Base-by-base conservation (phyloP, 345 rosid genomes). In the Populus davidiana region DNA sequence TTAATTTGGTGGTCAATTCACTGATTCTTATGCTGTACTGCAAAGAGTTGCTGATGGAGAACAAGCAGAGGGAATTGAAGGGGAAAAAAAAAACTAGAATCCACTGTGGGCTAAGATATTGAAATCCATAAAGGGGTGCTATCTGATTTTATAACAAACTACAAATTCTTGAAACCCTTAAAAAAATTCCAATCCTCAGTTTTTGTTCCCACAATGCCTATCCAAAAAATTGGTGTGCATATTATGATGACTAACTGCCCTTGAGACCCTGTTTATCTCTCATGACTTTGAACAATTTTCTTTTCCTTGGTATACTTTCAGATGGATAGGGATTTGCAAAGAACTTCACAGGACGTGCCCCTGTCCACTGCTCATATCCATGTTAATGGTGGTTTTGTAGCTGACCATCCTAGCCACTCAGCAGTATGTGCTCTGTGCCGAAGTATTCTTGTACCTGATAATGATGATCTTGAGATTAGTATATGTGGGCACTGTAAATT, bases 401-500 rank as follows among this genome's bases (percentile, higher is more conserved):
- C 21, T 59, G 88, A 79, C 21, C 79, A 82, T 71, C 63, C 87
- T 56, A 68, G 25, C 68, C 84, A 77, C 67, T 81, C 86, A 3
- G 78, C 86, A 52, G 67, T 82, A 33, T 94, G 98, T 85, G 75
- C 88, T 67, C 56, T 89, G 7, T 94, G 98, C 80, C 85, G 83
- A 77, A 81, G 86, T 87, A 80, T 68, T 44, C 80, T 87, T 73
- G 76, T 81, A 61, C 81, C 92, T 73, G 88, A 87, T 63, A 84
- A 78, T 63, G 90, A 91, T 47, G 87, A 86, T 79, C 83, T 75
- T 44, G 93, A 85, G 82, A 72, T 72, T 69, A 82, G 77, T 80
- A 77, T 90, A 36, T 94, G 98, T 39, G 90, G 90, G 71, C 95
- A 90, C 85, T 94, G 98, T 81, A 90, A 93, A 70, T 93, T 91